A percentile compares a stretch with the other conserved stretches of the same genome.
Evolutionary conservation across 2,329 filamentous ascomycete genomes (phyloP).

Genomic region (Passalora sequoiae): DNA sequence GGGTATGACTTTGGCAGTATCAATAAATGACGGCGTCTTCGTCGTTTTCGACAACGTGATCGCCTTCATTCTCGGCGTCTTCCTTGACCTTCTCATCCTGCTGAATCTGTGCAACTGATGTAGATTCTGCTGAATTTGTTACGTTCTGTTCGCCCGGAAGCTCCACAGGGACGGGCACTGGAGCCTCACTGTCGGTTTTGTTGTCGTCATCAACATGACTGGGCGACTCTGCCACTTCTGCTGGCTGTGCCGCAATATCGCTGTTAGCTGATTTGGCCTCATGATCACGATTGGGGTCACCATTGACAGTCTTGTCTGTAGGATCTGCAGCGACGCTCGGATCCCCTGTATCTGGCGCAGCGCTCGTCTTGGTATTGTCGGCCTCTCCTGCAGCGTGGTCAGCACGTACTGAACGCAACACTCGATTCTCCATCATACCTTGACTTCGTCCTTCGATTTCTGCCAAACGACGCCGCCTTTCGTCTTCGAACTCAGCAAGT

Average conservation of each 20-base stretch:
- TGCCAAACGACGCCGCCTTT: slow-evolving; percentile 17
- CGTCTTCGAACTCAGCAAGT: slow-evolving; percentile 54
- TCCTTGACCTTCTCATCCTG: slow-evolving; percentile 20
- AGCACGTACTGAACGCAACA: too few relatives aligned
- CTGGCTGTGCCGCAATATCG: slow-evolving; percentile 1
- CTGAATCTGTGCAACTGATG: slow-evolving; percentile 13
- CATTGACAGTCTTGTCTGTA: not conserved
- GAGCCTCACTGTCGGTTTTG: not conserved
- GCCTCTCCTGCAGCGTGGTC: not conserved
- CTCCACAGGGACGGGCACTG: too few relatives aligned
- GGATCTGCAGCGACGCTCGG: too few relatives aligned
- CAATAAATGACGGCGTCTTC: slow-evolving; percentile 92
- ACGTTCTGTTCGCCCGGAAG: too few relatives aligned
- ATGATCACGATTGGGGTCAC: slow-evolving; percentile 8
- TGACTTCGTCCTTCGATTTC: slow-evolving; percentile 3
- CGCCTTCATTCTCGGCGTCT: slow-evolving; percentile 60
- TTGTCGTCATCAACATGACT: not conserved
- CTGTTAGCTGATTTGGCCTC: slow-evolving; percentile 8
- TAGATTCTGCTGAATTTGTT: not conserved
- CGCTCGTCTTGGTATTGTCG: not conserved
- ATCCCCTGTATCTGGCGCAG: too few relatives aligned
- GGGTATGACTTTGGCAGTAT: too few relatives aligned
- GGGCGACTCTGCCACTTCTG: slow-evolving; percentile 10
- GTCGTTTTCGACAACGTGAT: slow-evolving; percentile 75
- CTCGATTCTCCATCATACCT: slow-evolving; percentile 11